Percentiles rank a stretch among this genome's conserved stretches.
phyloP scores from a whole-genome alignment of 176 grass and related monocot species.

The Avena eriantha region DNA sequence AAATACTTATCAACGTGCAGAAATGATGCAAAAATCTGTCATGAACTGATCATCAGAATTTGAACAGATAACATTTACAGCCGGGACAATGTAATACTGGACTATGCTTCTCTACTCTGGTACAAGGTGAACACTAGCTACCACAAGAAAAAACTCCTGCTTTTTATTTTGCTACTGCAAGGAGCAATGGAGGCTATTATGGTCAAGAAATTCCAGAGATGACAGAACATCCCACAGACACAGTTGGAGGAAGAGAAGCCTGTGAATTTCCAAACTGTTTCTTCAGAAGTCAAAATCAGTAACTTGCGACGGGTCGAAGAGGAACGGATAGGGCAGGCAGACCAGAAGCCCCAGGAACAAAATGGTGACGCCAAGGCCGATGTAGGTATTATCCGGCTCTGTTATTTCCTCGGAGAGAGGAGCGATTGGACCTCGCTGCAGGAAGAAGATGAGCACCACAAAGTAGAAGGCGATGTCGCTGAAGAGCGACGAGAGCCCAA shows the following conservation, averaged over 20 bases:
- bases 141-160: slow-evolving; percentile 52
- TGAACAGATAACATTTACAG: background rate
- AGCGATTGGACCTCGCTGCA: slow-evolving; percentile 83
- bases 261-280: background rate
- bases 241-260: slow-evolving; percentile 17
- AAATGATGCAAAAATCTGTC: background rate
- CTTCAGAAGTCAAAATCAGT: slow-evolving; percentile 64
- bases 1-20: background rate
- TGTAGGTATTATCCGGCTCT: slow-evolving; percentile 68
- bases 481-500: slow-evolving; percentile 80
- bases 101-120: slow-evolving; percentile 39
- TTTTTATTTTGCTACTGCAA: slow-evolving; percentile 57
- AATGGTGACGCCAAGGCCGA: slow-evolving; percentile 59
- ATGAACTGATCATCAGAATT: slow-evolving; percentile 1
- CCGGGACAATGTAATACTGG: background rate
- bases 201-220: background rate
- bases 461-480: slow-evolving; percentile 87
- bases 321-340: slow-evolving; percentile 86
- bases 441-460: slow-evolving; percentile 89
- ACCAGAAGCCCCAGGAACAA: slow-evolving; percentile 80
- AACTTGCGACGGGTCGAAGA: slow-evolving; percentile 62
- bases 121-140: background rate
- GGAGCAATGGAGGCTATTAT: slow-evolving; percentile 34
- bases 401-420: slow-evolving; percentile 89
- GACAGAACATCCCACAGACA: slow-evolving; percentile 42